Conservation (phyloP, 345 rosid genomes). For the Brassica napus region DNA sequence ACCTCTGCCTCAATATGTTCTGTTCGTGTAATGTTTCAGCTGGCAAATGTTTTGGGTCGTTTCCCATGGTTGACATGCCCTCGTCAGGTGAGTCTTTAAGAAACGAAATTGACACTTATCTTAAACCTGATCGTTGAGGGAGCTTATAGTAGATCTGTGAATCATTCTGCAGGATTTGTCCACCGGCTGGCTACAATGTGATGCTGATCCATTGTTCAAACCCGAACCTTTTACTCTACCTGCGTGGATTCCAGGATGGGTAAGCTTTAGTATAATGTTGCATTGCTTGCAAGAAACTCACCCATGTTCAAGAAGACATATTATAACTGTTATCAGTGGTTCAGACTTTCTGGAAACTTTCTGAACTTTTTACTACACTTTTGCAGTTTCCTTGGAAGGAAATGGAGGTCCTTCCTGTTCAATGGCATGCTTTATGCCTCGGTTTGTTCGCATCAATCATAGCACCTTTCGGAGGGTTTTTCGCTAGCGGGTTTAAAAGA, state of each 20-base stretch:
- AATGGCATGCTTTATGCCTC: conserved; percentile 90
- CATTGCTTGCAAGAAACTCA: neutral
- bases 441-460: conserved; percentile 97
- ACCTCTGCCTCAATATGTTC: conserved; percentile 1
- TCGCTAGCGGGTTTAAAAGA: conserved; percentile 96
- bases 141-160: conserved; percentile 16
- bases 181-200: conserved; percentile 93
- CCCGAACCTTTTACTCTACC: conserved; percentile 67
- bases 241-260: conserved; percentile 72
- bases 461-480: conserved; percentile 99
- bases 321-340: neutral
- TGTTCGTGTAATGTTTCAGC: conserved; percentile 54
- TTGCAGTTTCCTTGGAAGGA: conserved; percentile 92
- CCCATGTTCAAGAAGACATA: neutral
- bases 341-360: conserved; percentile 1
- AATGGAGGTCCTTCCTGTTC: conserved; percentile 77
- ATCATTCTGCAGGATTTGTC: conserved; percentile 69
- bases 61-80: conserved; percentile 96
- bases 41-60: conserved; percentile 87
- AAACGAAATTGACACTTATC: neutral
- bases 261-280: conserved; percentile 33
- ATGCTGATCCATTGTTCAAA: conserved; percentile 89
- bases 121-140: neutral
- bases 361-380: neutral
- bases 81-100: conserved; percentile 63